Percentiles rank a stretch among this genome's conserved stretches.
phyloP scores from a whole-genome alignment of 2,329 filamentous ascomycete species.

The Ascochyta rabiei region DNA sequence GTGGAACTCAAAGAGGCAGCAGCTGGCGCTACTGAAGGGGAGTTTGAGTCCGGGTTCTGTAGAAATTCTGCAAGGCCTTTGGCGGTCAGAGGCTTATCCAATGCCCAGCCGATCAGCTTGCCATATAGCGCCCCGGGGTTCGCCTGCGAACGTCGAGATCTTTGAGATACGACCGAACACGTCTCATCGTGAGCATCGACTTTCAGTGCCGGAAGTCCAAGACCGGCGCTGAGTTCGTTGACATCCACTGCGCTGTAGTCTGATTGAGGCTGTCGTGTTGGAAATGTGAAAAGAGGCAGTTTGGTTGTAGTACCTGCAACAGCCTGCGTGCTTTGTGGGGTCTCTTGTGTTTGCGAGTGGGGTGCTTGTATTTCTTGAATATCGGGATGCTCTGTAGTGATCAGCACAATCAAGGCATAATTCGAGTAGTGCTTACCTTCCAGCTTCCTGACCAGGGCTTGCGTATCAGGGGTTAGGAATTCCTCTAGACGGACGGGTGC shows the following conservation, averaged over 20 bases:
- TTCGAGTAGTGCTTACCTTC: not conserved
- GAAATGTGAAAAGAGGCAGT: not conserved
- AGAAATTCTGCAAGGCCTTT: conserved; percentile 25
- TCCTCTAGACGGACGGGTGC: not conserved
- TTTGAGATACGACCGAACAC: conserved; percentile 1
- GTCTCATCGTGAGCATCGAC: not conserved
- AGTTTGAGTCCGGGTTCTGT: not conserved
- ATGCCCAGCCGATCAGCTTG: conserved; percentile 30
- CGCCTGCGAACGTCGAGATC: conserved; percentile 4
- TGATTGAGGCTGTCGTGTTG: not conserved
- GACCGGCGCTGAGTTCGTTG: conserved; percentile 23
- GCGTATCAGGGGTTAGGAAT: not conserved
- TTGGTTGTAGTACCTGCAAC: not conserved
- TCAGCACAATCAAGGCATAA: not conserved
- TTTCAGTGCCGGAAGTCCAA: conserved; percentile 20
- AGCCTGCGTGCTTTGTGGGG: not conserved
- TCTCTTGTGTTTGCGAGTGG: not conserved
- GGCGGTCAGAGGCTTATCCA: conserved; percentile 30
- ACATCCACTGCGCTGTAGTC: conserved; percentile 15
- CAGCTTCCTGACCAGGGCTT: not conserved
- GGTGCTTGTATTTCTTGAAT: not conserved
- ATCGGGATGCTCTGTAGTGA: not conserved
- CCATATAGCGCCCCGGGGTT: conserved; percentile 15
- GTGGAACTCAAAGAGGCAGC: not conserved
- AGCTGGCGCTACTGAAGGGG: not conserved